Evolutionary conservation across 2,329 filamentous ascomycete species (phyloP).

Genomic region (Arthroderma sp.): DNA sequence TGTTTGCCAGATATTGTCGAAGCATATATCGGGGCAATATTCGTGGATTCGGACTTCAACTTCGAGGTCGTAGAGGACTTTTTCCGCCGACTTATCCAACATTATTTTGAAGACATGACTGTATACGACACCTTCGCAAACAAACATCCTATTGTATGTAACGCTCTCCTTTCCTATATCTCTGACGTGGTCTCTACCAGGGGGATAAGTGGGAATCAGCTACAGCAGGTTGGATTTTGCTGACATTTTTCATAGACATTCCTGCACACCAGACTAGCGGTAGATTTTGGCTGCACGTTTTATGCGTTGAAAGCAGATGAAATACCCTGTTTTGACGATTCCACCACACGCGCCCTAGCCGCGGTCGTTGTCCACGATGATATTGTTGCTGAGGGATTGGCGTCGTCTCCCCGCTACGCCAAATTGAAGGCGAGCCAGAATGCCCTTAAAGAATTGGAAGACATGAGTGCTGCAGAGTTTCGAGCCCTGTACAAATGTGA

Average conservation of each 20-base stretch:
- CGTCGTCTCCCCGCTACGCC: constrained; percentile 58
- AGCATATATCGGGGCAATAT: constrained; percentile 77
- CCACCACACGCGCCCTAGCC: constrained; percentile 46
- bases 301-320: constrained; percentile 40
- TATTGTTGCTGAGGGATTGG: constrained; percentile 50
- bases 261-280: constrained; percentile 52
- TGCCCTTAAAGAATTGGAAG: constrained; percentile 35
- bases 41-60: constrained; percentile 76
- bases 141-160: constrained; percentile 59
- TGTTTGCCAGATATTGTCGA: constrained; percentile 78
- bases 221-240: neutral
- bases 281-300: constrained; percentile 53
- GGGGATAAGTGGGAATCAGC: neutral
- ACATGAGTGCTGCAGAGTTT: constrained; percentile 47
- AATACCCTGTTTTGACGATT: constrained; percentile 36
- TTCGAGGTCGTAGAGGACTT: constrained; percentile 62
- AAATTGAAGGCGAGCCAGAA: constrained; percentile 45
- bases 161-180: neutral
- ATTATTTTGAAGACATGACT: constrained; percentile 74
- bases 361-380: constrained; percentile 64
- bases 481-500: constrained; percentile 49
- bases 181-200: neutral
- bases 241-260: constrained; percentile 40
- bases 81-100: constrained; percentile 60
- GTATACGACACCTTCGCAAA: constrained; percentile 80